Evolutionary conservation across 495 filamentous ascomycete species (phyloP).

Genomic region (Daldinia bambusicola): DNA sequence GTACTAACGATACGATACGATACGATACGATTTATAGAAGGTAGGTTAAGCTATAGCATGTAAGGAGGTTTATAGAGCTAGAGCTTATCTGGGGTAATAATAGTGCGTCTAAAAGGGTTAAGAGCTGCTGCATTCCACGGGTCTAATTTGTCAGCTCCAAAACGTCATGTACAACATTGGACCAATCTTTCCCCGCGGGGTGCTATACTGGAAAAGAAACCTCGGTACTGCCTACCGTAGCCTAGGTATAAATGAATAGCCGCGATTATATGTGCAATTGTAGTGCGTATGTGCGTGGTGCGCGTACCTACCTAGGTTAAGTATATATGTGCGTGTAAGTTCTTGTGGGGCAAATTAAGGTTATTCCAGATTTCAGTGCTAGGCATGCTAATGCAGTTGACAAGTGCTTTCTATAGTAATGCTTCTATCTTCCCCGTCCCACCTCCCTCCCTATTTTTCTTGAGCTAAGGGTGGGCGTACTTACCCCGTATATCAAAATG

Average conservation of each 20-base stretch:
- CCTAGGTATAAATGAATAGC: not conserved
- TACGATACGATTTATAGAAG: not conserved
- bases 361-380: not conserved
- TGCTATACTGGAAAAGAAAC: constrained; percentile 4
- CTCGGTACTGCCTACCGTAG: constrained; percentile 23
- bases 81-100: not conserved
- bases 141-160: constrained; percentile 29
- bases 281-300: no score
- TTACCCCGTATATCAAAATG: not conserved
- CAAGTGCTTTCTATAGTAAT: not conserved
- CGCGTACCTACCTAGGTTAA: no score
- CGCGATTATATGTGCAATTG: not conserved
- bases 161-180: constrained; percentile 20
- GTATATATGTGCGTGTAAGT: not conserved
- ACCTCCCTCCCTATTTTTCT: no score
- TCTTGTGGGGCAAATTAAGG: not conserved
- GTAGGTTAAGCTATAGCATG: constrained; percentile 1
- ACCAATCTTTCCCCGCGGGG: constrained; percentile 33
- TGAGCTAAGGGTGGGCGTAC: not conserved
- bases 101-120: constrained; percentile 1
- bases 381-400: not conserved
- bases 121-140: not conserved
- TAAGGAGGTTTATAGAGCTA: not conserved
- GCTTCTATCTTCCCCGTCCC: no score
- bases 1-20: no score